phyloP scores from a whole-genome alignment of 2,329 filamentous ascomycete genomes.

The Pyrenophora graminea region DNA sequence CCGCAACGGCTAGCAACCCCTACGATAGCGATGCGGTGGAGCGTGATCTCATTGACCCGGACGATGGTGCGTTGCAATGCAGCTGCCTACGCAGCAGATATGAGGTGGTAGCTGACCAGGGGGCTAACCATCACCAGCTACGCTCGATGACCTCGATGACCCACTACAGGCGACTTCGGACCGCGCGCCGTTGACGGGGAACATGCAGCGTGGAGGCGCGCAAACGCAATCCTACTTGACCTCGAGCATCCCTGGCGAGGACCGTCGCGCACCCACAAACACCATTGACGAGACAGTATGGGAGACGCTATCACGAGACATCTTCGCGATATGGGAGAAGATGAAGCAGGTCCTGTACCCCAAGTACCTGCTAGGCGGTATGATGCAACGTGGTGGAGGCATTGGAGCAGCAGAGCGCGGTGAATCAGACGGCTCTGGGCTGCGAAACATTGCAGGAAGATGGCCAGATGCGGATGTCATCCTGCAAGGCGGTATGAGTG shows the following conservation, averaged over 20 bases:
- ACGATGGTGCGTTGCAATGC: constrained; percentile 51
- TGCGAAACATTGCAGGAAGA: constrained; percentile 62
- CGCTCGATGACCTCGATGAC: constrained; percentile 91
- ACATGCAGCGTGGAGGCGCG: constrained; percentile 63
- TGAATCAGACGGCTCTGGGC: constrained; percentile 51
- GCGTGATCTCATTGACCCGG: constrained; percentile 58
- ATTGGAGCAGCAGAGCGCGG: constrained; percentile 62
- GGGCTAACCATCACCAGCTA: constrained; percentile 58
- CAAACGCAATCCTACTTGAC: constrained; percentile 83
- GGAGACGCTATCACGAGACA: constrained; percentile 91
- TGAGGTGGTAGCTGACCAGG: neutral
- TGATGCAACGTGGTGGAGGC: constrained; percentile 63
- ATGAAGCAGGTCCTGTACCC: constrained; percentile 97
- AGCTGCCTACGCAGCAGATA: constrained; percentile 12
- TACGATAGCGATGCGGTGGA: constrained; percentile 54
- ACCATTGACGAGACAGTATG: constrained; percentile 98
- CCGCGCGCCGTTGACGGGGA: constrained; percentile 80
- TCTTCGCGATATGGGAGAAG: constrained; percentile 95
- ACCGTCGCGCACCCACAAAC: constrained; percentile 84
- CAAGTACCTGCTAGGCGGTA: constrained; percentile 80
- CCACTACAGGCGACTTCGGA: constrained; percentile 72
- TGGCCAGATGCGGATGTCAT: constrained; percentile 72
- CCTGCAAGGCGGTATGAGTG: constrained; percentile 75
- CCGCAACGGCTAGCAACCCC: constrained; percentile 44
- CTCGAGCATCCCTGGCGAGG: constrained; percentile 87